Base-by-base conservation (phyloP, 495 filamentous ascomycete genomes). In the Podospora pseudoanserina region DNA sequence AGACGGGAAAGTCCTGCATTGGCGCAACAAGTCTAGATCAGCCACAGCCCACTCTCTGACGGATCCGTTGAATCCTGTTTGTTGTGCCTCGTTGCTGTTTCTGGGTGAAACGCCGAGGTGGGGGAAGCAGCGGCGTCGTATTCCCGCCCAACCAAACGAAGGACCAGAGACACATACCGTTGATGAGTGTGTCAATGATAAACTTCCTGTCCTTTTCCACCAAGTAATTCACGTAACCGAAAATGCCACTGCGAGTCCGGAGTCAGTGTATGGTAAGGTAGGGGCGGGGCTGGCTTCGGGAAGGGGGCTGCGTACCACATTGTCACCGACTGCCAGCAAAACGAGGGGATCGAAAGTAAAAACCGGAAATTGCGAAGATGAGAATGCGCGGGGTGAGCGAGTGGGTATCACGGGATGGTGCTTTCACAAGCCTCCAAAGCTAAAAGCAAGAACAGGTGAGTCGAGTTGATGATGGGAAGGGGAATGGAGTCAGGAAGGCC, bases 131-230 rank as follows among this genome's bases (percentile, higher is more conserved):
- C 64, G 23, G 7, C n/a, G 57, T 58, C 19, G 18, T 20, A 59
- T 23, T 20, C 56, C 26, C 32, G 30, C 30, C 61, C 61, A 63
- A 63, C 61, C 61, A 44, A 26, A 18, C 28, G 32, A 26, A 67
- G 63, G 67, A 60, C 65, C 49, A 58, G 15, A 55, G 59, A 71
- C 75, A 71, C 75, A 67, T 79, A 92, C 95, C 95, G 85, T 97
- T 97, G 78, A 98, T 92, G 70, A 99, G 87, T 54, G 94, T 97
- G 74, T 96, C 90, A 76, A 99, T 86, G 78, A 99, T 95, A 83
- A 88, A 93, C 78, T 90, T 92, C 74, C 96, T 87, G 81, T 98
- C 95, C 86, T 96, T 97, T 84, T 98, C 95, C 73, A 97, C 92
- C 76, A 92, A 81, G 81, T 88, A 89, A 74, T 87, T 97, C 81